These are phyloP conservation scores for Capsicum baccatum DNA, from an alignment of 257 asterid genomes.

Conservation along the genomic window DNA sequence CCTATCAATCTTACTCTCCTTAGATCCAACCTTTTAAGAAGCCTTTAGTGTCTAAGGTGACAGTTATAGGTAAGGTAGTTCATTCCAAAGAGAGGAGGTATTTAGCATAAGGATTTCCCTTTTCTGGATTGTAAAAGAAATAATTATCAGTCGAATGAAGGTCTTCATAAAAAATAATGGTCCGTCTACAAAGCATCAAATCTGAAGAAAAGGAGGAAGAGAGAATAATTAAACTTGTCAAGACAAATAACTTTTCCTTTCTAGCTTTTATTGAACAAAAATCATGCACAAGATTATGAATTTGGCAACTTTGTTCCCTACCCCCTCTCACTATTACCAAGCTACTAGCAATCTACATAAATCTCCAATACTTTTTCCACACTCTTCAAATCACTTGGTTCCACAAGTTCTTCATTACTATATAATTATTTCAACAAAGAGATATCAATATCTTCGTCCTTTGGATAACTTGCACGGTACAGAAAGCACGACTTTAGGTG, in stretches of 20 bases:
- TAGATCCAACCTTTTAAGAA: neutral
- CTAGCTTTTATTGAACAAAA: constrained; percentile 34
- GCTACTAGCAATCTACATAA: constrained; percentile 31
- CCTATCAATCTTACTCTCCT: too few species aligned
- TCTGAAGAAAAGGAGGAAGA: neutral
- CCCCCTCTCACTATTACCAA: constrained; percentile 33
- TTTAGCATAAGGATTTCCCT: neutral
- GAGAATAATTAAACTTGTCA: neutral
- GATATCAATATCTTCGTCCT: too few species aligned
- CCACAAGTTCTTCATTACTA: too few species aligned
- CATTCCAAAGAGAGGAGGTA: constrained; percentile 20
- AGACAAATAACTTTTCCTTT: neutral
- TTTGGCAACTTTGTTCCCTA: constrained; percentile 19
- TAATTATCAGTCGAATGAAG: neutral
- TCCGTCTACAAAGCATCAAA: neutral
- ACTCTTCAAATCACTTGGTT: too few species aligned
- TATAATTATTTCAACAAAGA: too few species aligned
- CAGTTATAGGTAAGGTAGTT: neutral
- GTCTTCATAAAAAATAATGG: neutral
- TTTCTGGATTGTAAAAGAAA: neutral
- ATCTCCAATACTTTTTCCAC: too few species aligned
- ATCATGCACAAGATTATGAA: constrained; percentile 37
- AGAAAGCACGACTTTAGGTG: too few species aligned
- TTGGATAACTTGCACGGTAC: too few species aligned
- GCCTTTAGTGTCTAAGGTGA: constrained; percentile 27